Evolutionary conservation across 2,329 filamentous ascomycete genomes (phyloP).

Genomic region (Penicillium sp.): DNA sequence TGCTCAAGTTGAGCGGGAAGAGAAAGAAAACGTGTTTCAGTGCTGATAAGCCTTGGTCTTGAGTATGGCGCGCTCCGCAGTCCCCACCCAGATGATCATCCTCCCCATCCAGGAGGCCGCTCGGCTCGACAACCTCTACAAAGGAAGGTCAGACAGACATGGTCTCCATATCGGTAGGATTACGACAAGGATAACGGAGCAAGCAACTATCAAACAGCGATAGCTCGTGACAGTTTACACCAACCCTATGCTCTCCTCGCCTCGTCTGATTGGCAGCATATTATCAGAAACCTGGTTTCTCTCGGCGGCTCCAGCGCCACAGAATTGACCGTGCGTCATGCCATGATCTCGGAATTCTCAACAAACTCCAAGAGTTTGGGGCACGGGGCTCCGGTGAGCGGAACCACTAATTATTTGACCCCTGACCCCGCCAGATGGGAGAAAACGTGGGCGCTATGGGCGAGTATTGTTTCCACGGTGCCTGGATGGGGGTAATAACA

Average conservation of each 20-base stretch:
- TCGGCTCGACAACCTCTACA: constrained; percentile 58
- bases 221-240: constrained; percentile 20
- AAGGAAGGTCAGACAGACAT: constrained; percentile 24
- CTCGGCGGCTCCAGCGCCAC: constrained; percentile 17
- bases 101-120: constrained; percentile 44
- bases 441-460: constrained; percentile 29
- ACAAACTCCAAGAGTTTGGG: constrained; percentile 20
- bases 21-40: background rate
- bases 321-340: constrained; percentile 21
- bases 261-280: constrained; percentile 20
- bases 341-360: constrained; percentile 27
- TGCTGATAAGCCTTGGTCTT: constrained; percentile 4
- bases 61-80: constrained; percentile 15
- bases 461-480: constrained; percentile 24
- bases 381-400: constrained; percentile 27
- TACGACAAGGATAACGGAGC: background rate
- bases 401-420: constrained; percentile 33
- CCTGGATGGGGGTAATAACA: constrained; percentile 35
- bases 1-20: background rate
- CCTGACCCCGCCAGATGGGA: constrained; percentile 20
- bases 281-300: constrained; percentile 5
- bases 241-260: constrained; percentile 25
- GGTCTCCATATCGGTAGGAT: constrained; percentile 31
- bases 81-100: constrained; percentile 24
- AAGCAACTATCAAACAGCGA: constrained; percentile 1